phyloP scores from a whole-genome alignment of 345 rosid genomes.

The Crucihimalaya himalaica region DNA sequence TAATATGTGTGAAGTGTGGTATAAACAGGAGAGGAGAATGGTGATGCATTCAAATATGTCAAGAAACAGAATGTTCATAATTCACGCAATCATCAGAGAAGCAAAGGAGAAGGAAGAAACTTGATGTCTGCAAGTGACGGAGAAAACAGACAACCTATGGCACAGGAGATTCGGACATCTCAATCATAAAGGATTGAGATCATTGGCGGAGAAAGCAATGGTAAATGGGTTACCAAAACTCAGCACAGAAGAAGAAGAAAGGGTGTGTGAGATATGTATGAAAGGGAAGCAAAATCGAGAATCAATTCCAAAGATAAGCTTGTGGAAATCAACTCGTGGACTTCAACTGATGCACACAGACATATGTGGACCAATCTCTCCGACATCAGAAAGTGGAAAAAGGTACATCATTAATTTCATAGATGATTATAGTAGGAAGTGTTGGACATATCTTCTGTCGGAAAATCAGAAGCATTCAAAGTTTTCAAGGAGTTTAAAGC shows the following conservation, averaged over 20 bases:
- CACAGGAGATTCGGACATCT: neutral
- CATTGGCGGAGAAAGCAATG: neutral
- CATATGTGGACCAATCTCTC: neutral
- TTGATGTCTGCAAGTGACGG: neutral
- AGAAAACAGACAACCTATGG: neutral
- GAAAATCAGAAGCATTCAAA: neutral
- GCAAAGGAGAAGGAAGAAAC: neutral
- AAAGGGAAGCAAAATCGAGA: neutral
- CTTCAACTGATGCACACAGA: neutral
- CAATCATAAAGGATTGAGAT: neutral
- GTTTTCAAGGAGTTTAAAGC: neutral
- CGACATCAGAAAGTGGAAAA: neutral
- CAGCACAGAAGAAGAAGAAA: neutral
- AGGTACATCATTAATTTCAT: neutral
- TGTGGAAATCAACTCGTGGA: fast-evolving
- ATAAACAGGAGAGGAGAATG: neutral
- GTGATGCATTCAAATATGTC: neutral
- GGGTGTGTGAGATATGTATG: fast-evolving
- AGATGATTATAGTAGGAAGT: neutral
- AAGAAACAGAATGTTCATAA: neutral
- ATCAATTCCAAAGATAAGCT: neutral
- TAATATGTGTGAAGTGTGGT: neutral
- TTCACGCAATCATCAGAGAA: neutral
- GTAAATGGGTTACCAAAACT: neutral
- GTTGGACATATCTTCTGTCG: neutral